Base-by-base conservation (phyloP, 768 basidiomycete species). In the Rhodotorula kratochvilovae region DNA sequence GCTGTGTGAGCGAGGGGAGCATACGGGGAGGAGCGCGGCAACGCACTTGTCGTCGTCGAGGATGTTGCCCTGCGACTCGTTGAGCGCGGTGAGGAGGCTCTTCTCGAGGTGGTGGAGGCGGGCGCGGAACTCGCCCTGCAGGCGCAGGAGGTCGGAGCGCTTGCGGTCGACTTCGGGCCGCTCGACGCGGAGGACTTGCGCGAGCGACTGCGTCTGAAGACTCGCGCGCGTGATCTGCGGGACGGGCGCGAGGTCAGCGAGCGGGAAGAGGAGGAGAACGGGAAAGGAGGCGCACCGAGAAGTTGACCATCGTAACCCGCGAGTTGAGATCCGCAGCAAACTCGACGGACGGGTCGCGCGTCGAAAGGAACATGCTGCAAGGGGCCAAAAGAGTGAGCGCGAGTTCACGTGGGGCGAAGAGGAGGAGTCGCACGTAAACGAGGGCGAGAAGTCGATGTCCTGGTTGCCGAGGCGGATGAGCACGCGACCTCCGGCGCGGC, bases 141-240 rank as follows among this genome's bases (percentile, higher is more conserved):
- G 88, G 81, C 96, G 97, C 87, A 97, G 91, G 67, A 99, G 85
- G 78, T 98, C 96, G 31, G 92, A 93, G 59, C 96, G 85, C 82
- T 93, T 96, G 78, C 88, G 86, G 80, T 99, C 95, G 4, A 93
- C 93, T 76, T 97, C 96, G 1, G 96, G 94, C 11, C 96, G 87
- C 80, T 99, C 96, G 58, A 92, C 92, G 78, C 95, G 94, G 76
- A 99, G 86, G 11, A 97, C 93, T 80, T 96, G 92, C 79, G 97
- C 93, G 61, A 99, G 85, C 1, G 95, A 95, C 81, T 99, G 96
- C 76, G 93, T 98, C 80, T 98, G 96, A 51, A 99, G 85, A 85
- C 95, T 98, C 80, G 92, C 92, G 68, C 93, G 87, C 0, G 96
- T 99, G 95, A 99, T 99, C 36, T 94, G 95, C 81, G 93, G 94